These are phyloP conservation scores for Coemansia sp. DNA, from an alignment of 192 early-diverging fungal genomes.

Conservation along the genomic window DNA sequence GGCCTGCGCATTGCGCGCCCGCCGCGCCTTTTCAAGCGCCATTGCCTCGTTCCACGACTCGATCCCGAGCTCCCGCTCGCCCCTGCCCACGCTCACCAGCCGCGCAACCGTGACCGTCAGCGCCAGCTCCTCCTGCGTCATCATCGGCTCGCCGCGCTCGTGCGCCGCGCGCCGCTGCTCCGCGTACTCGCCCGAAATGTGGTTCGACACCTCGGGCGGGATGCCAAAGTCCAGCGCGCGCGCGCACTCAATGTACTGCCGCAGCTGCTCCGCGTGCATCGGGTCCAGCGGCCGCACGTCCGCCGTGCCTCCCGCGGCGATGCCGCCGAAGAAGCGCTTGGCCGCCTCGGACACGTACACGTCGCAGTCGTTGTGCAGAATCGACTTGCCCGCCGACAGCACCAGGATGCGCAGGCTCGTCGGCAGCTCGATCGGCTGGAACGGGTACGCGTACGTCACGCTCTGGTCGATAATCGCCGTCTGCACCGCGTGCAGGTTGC, in stretches of 20 bases:
- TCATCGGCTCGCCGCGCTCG: constrained; percentile 31
- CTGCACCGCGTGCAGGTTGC: constrained; percentile 67
- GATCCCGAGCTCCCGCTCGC: constrained; percentile 26
- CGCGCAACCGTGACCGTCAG: constrained; percentile 43
- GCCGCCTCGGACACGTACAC: constrained; percentile 48
- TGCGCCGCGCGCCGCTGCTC: constrained; percentile 32
- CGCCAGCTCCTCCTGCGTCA: constrained; percentile 46
- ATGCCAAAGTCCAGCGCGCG: constrained; percentile 58
- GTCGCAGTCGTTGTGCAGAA: constrained; percentile 62
- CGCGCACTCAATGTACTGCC: constrained; percentile 58
- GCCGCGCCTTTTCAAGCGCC: constrained; percentile 23
- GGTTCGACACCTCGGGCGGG: constrained; percentile 61
- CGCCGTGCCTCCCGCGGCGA: constrained; percentile 4
- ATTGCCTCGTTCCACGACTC: constrained; percentile 48
- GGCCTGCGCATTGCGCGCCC: constrained; percentile 12
- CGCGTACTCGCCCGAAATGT: constrained; percentile 53
- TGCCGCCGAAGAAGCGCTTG: constrained; percentile 10
- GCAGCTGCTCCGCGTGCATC: constrained; percentile 52
- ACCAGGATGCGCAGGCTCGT: constrained; percentile 64
- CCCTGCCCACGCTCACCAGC: constrained; percentile 46
- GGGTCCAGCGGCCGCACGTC: constrained; percentile 38
- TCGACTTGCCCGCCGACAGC: constrained; percentile 66
- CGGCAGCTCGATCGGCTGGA: constrained; percentile 65
- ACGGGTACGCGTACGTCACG: constrained; percentile 69
- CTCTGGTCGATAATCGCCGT: constrained; percentile 61